phyloP scores from a whole-genome alignment of 768 basidiomycete genomes.

The Termitomyces sp. region DNA sequence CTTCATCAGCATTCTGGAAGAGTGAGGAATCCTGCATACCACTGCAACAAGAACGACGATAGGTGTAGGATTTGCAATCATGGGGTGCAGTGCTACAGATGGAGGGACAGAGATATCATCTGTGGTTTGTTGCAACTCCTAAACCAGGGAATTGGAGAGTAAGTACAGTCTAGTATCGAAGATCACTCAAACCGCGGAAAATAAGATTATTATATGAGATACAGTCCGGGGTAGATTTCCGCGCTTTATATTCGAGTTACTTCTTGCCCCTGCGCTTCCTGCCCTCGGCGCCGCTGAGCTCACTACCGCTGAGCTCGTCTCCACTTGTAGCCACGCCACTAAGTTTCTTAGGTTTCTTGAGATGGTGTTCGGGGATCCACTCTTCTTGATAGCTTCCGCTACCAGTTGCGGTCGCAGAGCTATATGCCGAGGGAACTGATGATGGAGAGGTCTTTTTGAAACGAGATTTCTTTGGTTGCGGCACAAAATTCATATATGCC shows the following conservation, averaged over 20 bases:
- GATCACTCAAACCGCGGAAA: not conserved
- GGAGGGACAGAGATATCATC: too few species aligned
- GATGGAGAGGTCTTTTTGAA: conserved; percentile 32
- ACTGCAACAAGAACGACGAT: too few species aligned
- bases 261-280: conserved; percentile 52
- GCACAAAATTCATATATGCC: conserved; percentile 60
- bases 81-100: too few species aligned
- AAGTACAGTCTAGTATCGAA: not conserved
- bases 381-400: conserved; percentile 78
- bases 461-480: conserved; percentile 55
- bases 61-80: too few species aligned
- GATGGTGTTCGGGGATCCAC: conserved; percentile 90
- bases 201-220: conserved; percentile 3
- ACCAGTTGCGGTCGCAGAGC: conserved; percentile 56
- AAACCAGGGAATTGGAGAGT: too few species aligned
- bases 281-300: conserved; percentile 59
- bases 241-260: conserved; percentile 16
- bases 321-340: conserved; percentile 42
- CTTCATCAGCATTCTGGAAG: too few species aligned
- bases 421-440: conserved; percentile 43
- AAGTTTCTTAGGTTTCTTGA: conserved; percentile 59
- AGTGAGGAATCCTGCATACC: too few species aligned
- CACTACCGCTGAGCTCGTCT: conserved; percentile 63
- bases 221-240: conserved; percentile 4
- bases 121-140: too few species aligned